These are phyloP conservation scores for Pichia rugopelliculosa DNA, from an alignment of 805 yeast species.

Conservation along the genomic window DNA sequence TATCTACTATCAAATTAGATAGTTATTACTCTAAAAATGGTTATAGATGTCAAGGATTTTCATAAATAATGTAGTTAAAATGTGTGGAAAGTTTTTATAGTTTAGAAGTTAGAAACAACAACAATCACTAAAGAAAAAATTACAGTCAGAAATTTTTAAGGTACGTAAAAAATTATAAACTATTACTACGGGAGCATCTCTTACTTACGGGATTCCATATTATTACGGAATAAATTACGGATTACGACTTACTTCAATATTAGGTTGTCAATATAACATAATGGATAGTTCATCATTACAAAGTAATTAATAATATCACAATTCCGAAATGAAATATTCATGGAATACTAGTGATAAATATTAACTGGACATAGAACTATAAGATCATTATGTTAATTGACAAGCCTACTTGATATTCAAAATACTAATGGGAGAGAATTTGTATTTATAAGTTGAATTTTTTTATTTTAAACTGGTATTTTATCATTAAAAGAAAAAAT, in stretches of 20 bases:
- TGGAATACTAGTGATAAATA: neutral
- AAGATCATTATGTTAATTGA: neutral
- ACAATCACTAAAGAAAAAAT: too few relatives aligned
- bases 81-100: neutral
- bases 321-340: too few relatives aligned
- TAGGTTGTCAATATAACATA: too few relatives aligned
- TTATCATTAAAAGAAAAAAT: neutral
- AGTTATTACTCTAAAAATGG: slow-evolving; percentile 11
- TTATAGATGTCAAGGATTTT: neutral
- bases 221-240: too few relatives aligned
- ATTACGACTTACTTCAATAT: too few relatives aligned
- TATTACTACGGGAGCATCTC: too few relatives aligned
- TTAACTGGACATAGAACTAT: neutral
- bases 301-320: too few relatives aligned
- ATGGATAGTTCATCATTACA: neutral
- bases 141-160: neutral
- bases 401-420: neutral
- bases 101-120: too few relatives aligned
- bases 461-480: neutral
- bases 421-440: neutral
- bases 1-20: slow-evolving; percentile 20
- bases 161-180: neutral
- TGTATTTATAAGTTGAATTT: neutral
- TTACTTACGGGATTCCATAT: too few relatives aligned
- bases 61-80: too few relatives aligned